These are phyloP conservation scores for Claviceps sp. DNA, from an alignment of 2,329 filamentous ascomycete species.

Conservation along the genomic window DNA sequence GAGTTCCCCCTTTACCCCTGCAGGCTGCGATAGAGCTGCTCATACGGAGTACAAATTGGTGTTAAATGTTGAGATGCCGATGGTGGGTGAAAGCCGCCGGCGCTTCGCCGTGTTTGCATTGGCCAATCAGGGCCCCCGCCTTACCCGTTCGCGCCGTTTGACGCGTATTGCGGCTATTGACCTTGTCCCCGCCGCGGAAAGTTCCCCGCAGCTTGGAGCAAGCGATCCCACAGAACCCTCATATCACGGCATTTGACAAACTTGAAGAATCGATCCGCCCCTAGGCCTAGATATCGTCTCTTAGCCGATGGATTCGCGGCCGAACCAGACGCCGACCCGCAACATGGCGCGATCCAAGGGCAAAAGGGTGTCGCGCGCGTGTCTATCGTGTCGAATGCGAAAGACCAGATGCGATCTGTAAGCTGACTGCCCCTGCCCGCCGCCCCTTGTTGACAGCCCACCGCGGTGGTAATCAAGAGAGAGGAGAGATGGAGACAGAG, in stretches of 20 bases:
- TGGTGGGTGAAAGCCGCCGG: not conserved
- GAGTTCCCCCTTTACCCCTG: too few species aligned
- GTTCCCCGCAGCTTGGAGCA: not conserved
- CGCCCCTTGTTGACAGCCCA: too few species aligned
- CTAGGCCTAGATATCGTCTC: not conserved
- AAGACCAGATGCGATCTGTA: slow-evolving; percentile 21
- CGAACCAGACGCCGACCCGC: slow-evolving; percentile 9
- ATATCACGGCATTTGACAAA: slow-evolving; percentile 7
- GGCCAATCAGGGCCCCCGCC: not conserved
- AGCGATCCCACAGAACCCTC: not conserved
- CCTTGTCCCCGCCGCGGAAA: not conserved
- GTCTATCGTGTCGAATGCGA: slow-evolving; percentile 18
- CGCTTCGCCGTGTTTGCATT: not conserved
- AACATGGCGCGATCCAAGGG: slow-evolving; percentile 9
- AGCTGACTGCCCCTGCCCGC: slow-evolving; percentile 4
- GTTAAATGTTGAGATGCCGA: not conserved
- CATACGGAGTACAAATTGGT: not conserved
- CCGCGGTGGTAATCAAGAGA: not conserved
- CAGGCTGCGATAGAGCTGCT: too few species aligned
- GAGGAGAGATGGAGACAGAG: not conserved
- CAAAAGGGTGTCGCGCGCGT: slow-evolving; percentile 20
- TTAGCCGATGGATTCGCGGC: slow-evolving; percentile 7
- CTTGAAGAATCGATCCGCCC: slow-evolving; percentile 4
- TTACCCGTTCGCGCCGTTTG: not conserved
- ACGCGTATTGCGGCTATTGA: slow-evolving; percentile 6